phyloP scores from a whole-genome alignment of 495 filamentous ascomycete genomes.

The Aspergillus olivimuriae region DNA sequence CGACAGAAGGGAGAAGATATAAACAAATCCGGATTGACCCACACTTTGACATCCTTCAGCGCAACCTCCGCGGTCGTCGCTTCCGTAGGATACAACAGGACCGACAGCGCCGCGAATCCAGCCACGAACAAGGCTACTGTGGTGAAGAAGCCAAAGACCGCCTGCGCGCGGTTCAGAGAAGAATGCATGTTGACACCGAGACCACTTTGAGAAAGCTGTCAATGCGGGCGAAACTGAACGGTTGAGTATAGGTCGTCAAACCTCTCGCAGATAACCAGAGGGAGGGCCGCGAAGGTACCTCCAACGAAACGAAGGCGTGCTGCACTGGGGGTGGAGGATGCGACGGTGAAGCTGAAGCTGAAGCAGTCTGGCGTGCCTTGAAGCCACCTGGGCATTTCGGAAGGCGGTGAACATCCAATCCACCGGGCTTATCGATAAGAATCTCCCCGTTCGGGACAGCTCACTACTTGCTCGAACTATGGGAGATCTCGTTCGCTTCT shows the following conservation, averaged over 20 bases:
- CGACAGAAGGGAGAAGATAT: neutral
- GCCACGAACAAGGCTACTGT: constrained; percentile 82
- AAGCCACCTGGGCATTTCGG: constrained; percentile 35
- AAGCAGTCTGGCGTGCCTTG: constrained; percentile 10
- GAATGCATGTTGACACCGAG: constrained; percentile 66
- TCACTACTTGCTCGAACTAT: neutral
- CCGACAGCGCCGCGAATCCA: constrained; percentile 69
- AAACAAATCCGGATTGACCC: constrained; percentile 29
- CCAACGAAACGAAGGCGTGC: too few species aligned
- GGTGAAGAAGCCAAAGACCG: constrained; percentile 96
- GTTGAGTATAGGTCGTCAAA: neutral
- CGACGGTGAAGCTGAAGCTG: neutral
- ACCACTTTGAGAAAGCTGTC: neutral
- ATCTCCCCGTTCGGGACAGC: constrained; percentile 4
- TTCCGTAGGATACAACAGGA: constrained; percentile 61
- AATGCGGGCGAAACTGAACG: neutral
- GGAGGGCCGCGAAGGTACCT: too few species aligned
- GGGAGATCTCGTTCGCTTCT: neutral
- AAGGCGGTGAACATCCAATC: constrained; percentile 8
- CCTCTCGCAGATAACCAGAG: neutral
- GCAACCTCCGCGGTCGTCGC: constrained; percentile 57
- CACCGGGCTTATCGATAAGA: constrained; percentile 18
- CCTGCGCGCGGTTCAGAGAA: constrained; percentile 73
- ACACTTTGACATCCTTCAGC: constrained; percentile 82
- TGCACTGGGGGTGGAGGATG: neutral